Evolutionary conservation across 345 rosid species (phyloP).

Genomic region (Arabidopsis arenosa): DNA sequence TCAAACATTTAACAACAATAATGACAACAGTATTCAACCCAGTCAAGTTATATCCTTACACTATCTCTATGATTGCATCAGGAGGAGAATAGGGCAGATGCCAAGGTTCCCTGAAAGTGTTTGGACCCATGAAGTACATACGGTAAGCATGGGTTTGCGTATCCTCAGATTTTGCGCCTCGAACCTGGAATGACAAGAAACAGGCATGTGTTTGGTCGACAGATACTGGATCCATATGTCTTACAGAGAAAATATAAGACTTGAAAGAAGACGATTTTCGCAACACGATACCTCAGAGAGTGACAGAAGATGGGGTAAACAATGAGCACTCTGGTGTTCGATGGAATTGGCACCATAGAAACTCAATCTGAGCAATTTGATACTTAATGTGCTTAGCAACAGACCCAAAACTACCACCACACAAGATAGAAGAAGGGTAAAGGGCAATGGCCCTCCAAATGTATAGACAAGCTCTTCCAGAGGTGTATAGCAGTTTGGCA

Average conservation of each 20-base stretch:
- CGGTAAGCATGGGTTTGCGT: constrained; percentile 93
- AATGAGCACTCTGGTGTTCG: constrained; percentile 67
- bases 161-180: constrained; percentile 91
- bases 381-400: constrained; percentile 70
- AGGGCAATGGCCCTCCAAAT: constrained; percentile 96
- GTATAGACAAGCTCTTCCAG: constrained; percentile 88
- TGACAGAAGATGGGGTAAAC: constrained; percentile 87
- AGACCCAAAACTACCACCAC: constrained; percentile 74
- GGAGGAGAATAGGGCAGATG: constrained; percentile 97
- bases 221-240: constrained; percentile 18
- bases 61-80: constrained; percentile 85
- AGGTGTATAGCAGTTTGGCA: constrained; percentile 97
- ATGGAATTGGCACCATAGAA: constrained; percentile 63
- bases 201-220: constrained; percentile 29
- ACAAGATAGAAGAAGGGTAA: constrained; percentile 72
- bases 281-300: constrained; percentile 73
- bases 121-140: constrained; percentile 97
- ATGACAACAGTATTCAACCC: constrained; percentile 18
- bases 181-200: constrained; percentile 61
- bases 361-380: constrained; percentile 69
- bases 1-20: constrained; percentile 36
- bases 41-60: constrained; percentile 63
- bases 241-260: constrained; percentile 9
- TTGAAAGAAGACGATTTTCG: constrained; percentile 7
- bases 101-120: constrained; percentile 98